These are phyloP conservation scores for Ensete glaucum DNA, from an alignment of 176 grass and related monocot species.

Conservation along the genomic window DNA sequence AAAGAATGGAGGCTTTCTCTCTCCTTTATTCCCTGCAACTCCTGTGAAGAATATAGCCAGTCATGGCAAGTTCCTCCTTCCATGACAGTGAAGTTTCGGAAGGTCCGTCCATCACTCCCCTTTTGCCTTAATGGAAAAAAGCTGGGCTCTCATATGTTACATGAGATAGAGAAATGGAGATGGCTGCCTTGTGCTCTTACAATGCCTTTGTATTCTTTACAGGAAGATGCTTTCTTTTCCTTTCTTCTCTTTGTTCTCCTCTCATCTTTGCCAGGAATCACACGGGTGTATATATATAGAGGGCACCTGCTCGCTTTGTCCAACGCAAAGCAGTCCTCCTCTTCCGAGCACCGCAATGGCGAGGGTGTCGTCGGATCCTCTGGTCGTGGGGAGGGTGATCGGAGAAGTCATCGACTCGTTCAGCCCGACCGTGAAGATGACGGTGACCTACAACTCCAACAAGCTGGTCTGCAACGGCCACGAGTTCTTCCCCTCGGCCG, in stretches of 20 bases:
- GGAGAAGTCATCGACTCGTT: conserved; percentile 92
- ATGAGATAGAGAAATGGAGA: not conserved
- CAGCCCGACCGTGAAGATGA: conserved; percentile 69
- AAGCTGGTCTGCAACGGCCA: conserved; percentile 87
- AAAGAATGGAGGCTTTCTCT: not conserved
- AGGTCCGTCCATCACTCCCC: not conserved
- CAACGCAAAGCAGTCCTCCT: not conserved
- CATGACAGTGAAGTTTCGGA: not conserved
- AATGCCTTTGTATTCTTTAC: too few relatives aligned
- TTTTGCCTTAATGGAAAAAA: conserved; percentile 1
- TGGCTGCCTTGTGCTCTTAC: too few relatives aligned
- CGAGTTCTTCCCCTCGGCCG: conserved; percentile 75
- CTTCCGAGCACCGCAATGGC: conserved; percentile 33
- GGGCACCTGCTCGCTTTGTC: not conserved
- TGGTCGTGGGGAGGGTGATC: conserved; percentile 75
- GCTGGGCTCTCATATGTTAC: not conserved
- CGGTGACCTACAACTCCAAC: conserved; percentile 56
- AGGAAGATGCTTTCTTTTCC: too few relatives aligned
- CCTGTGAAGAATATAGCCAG: not conserved
- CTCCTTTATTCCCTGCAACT: not conserved
- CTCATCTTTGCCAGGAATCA: too few relatives aligned
- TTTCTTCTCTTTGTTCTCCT: too few relatives aligned
- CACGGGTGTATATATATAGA: not conserved
- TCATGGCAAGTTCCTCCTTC: not conserved
- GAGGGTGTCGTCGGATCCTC: conserved; percentile 50